Conservation (phyloP, 306 rosid species). For the Pterocarpus macrocarpus region DNA sequence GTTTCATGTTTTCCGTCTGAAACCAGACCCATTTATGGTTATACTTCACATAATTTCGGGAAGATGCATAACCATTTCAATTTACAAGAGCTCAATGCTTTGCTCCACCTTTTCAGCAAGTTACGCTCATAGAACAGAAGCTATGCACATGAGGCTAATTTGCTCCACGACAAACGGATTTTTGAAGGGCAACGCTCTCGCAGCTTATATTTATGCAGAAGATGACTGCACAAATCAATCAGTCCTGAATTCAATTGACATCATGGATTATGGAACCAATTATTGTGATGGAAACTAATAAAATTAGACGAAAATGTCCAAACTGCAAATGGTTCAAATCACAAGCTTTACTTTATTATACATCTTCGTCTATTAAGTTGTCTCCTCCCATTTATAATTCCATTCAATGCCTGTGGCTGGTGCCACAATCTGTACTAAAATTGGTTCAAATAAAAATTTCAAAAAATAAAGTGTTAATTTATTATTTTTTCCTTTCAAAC, state of each 20-base stretch:
- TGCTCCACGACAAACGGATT: constrained; percentile 44
- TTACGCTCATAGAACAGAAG: neutral
- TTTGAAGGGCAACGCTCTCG: constrained; percentile 25
- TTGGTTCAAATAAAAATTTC: no score
- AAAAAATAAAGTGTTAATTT: no score
- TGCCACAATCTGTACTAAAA: neutral
- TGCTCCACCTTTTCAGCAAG: neutral
- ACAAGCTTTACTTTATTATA: constrained; percentile 1
- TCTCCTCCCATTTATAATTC: no score
- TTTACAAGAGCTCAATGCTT: neutral
- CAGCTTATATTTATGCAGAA: constrained; percentile 26
- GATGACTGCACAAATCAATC: constrained; percentile 35
- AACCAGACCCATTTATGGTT: constrained; percentile 32
- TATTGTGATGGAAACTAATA: constrained; percentile 3
- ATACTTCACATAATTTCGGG: neutral
- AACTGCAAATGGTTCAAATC: neutral
- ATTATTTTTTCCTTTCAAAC: neutral
- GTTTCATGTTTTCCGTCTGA: neutral
- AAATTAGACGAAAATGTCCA: neutral
- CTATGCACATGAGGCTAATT: constrained; percentile 28
- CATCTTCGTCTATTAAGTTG: neutral
- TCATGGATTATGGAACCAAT: constrained; percentile 4
- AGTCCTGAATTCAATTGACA: constrained; percentile 26
- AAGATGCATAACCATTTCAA: constrained; percentile 13
- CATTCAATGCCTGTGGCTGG: neutral